Evolutionary conservation across 75 land plant genomes (phyloP), one percentile per base, ranked within the genome.

Genomic region (Selaginella tamariscina): DNA sequence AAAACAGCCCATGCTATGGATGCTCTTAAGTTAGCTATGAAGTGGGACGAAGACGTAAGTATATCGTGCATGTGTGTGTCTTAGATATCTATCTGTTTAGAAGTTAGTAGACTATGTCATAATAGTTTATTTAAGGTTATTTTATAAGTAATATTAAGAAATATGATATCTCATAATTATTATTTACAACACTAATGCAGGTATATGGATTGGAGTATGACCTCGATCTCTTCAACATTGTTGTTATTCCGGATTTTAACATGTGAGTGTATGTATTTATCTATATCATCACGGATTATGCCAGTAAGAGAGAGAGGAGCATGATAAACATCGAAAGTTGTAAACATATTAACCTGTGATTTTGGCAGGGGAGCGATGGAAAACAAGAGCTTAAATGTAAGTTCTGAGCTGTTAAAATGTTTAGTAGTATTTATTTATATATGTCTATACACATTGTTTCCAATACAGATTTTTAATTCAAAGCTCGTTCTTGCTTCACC

Each of bases 151-250:
- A n/a, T n/a, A n/a, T n/a, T n/a, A n/a, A n/a, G n/a, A n/a, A n/a
- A n/a, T n/a, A n/a, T n/a, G n/a, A n/a, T n/a, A n/a, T n/a, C n/a
- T n/a, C n/a, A n/a, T n/a, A n/a, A n/a, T n/a, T n/a, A n/a, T n/a
- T n/a, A n/a, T n/a, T n/a, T n/a, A n/a, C n/a, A n/a, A n/a, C n/a
- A n/a, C n/a, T n/a, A 31, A 28, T 28, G 33, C 78, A 92, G 97
- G 95, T 94, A 21, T 94, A 89, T 82, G 98, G 98, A 49, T 79
- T 86, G 71, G 96, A 94, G 32, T 94, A 94, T 82, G 98, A 94
- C 57, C 84, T 94, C 65, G 98, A 94, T 77, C 85, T 94, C 20
- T 94, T 94, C 79, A 94, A 94, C 68, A 85, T 94, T 76, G 98
- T 94, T 29, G 96, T 85, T 54, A 96, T 94, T 44, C 98, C 96